Percentiles rank a stretch among this genome's conserved stretches.
These are phyloP conservation scores for Cephaloascus fragrans DNA, from an alignment of 805 yeast genomes.

Conservation along the genomic window DNA sequence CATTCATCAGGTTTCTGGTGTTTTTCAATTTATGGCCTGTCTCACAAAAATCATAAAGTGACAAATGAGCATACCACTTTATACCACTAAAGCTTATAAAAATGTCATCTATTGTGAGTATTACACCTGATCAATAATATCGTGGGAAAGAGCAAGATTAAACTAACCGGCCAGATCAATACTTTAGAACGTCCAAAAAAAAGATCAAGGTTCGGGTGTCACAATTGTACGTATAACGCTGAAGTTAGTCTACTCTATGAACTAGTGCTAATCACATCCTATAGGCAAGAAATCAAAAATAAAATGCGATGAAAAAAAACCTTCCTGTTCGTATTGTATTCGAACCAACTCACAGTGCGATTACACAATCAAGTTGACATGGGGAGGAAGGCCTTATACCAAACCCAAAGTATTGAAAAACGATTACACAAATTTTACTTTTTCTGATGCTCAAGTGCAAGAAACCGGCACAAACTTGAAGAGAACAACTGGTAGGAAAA, in stretches of 20 bases:
- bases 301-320: conserved; percentile 64
- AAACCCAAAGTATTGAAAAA: conserved; percentile 23
- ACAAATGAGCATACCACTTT: no score
- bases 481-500: neutral
- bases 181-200: conserved; percentile 12
- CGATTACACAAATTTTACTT: conserved; percentile 8
- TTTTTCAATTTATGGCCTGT: no score
- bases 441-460: no score
- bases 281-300: conserved; percentile 39
- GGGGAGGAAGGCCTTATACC: conserved; percentile 71
- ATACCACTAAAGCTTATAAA: no score
- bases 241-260: neutral
- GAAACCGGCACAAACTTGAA: neutral
- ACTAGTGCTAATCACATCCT: neutral
- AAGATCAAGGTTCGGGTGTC: conserved; percentile 52
- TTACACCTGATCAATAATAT: no score
- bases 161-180: no score
- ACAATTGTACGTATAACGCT: conserved; percentile 31
- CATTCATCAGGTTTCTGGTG: no score
- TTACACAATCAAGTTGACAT: conserved; percentile 50
- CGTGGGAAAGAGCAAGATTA: no score
- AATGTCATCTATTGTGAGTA: no score
- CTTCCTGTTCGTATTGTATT: conserved; percentile 47
- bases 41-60: no score
- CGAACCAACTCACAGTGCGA: conserved; percentile 44